Evolutionary conservation across 2,329 filamentous ascomycete species (phyloP), one percentile per base, ranked within the genome.

Genomic region (Scleromitrula shiraiana): DNA sequence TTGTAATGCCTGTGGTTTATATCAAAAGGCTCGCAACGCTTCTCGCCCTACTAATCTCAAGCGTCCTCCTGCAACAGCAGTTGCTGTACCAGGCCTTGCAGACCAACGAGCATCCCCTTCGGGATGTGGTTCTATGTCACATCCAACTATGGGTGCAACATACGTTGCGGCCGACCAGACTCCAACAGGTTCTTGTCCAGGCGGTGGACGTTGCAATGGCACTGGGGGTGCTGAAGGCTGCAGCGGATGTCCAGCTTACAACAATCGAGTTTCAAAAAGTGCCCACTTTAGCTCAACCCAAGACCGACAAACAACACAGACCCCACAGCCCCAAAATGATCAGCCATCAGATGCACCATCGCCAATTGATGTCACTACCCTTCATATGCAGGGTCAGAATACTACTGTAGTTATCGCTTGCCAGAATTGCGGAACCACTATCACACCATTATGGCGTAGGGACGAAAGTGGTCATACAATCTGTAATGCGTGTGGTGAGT

Each of bases 401-500:
- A 74, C 78, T 3, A 74, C 64, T 17, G 78, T 88, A 20, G 80
- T 95, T 19, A 89, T 95, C 55, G 90, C 93, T 10, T 98, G 93
- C 59, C 90, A 97, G 64, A 98, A 98, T 62, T 98, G 93, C 65
- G 87, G 84, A 24, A 98, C 93, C 10, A 97, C 93, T 0, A 91
- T 97, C 47, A 98, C 93, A 35, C 93, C 93, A 12, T 73, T 98
- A 12, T 98, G 93, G 93, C 79, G 93, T 62, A 78, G 93, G 60
- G 93, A 97, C 63, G 91, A 95, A 66, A 83, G 83, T 58, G 93
- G 93, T 2, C 90, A 96, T 68, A 95, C 91, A 5, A 98, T 98
- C 55, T 98, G 93, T 71, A 98, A 98, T 67, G 93, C 93, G 43
- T 98, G 93, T 71, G 93, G 89, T 95, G 76, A 64, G 83, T 77